Evolutionary conservation across 495 filamentous ascomycete species (phyloP).

Genomic region (Talaromyces adpressus): DNA sequence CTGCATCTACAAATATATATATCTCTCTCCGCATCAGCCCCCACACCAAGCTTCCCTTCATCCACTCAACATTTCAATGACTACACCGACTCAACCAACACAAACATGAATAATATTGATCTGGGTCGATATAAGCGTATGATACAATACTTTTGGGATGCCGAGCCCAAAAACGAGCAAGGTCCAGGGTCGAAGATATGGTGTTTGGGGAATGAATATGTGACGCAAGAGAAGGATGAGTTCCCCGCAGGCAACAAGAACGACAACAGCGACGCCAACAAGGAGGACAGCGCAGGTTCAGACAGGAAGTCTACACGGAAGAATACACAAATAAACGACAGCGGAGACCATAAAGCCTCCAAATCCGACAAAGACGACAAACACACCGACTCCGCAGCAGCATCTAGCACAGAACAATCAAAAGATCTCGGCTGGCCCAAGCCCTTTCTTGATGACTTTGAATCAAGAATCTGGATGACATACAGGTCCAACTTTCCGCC

Average conservation of each 20-base stretch:
- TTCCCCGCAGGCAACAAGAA: background rate
- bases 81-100: background rate
- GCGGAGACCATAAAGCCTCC: background rate
- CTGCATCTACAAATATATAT: constrained; percentile 3
- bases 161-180: constrained; percentile 79
- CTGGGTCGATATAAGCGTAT: constrained; percentile 70
- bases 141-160: constrained; percentile 92
- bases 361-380: background rate
- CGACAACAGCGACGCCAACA: constrained; percentile 22
- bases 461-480: constrained; percentile 92
- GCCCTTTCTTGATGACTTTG: constrained; percentile 85
- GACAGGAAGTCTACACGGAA: background rate
- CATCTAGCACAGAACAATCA: constrained; percentile 9
- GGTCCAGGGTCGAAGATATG: constrained; percentile 64
- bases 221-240: constrained; percentile 18
- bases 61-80: background rate
- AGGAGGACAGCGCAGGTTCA: constrained; percentile 41
- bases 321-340: background rate
- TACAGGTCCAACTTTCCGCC: constrained; percentile 82
- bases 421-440: constrained; percentile 66
- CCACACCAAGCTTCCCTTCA: background rate
- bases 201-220: constrained; percentile 80
- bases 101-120: constrained; percentile 52
- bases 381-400: background rate
- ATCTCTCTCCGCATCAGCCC: constrained; percentile 4